Conservation (phyloP, 2,329 filamentous ascomycete genomes). For the Penicillium sp. region DNA sequence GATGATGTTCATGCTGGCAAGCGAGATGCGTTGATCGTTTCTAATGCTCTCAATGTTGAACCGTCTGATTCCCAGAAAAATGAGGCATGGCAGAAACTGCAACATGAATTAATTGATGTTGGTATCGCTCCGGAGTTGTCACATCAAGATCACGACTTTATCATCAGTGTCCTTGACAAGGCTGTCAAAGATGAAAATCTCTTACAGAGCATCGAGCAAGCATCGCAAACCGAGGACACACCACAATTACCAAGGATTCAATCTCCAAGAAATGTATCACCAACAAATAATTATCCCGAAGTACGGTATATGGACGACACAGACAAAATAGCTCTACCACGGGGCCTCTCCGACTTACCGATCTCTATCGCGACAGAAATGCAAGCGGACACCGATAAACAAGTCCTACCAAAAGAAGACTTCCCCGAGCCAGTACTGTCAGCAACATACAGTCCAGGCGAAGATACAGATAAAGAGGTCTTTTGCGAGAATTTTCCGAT, state of each 20-base stretch:
- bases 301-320: neutral
- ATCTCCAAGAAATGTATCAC: neutral
- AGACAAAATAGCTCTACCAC: slow-evolving; percentile 6
- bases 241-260: neutral
- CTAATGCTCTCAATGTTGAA: slow-evolving; percentile 1
- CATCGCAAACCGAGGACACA: neutral
- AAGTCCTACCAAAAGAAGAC: slow-evolving; percentile 7
- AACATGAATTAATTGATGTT: slow-evolving; percentile 5
- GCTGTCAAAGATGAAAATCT: slow-evolving; percentile 5
- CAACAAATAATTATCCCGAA: neutral
- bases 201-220: neutral
- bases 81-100: slow-evolving; percentile 11
- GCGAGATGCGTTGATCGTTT: neutral
- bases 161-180: slow-evolving; percentile 10
- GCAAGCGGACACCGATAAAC: neutral
- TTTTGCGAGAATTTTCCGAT: slow-evolving; percentile 5
- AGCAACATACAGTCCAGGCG: slow-evolving; percentile 4
- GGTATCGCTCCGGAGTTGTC: slow-evolving; percentile 12
- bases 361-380: neutral
- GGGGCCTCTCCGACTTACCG: neutral
- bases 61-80: neutral
- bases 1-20: slow-evolving; percentile 10
- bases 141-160: slow-evolving; percentile 8
- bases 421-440: slow-evolving; percentile 13
- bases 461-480: slow-evolving; percentile 9